These are phyloP conservation scores for Bipolaris oryzae DNA, from an alignment of 2,329 filamentous ascomycete species.

Conservation along the genomic window DNA sequence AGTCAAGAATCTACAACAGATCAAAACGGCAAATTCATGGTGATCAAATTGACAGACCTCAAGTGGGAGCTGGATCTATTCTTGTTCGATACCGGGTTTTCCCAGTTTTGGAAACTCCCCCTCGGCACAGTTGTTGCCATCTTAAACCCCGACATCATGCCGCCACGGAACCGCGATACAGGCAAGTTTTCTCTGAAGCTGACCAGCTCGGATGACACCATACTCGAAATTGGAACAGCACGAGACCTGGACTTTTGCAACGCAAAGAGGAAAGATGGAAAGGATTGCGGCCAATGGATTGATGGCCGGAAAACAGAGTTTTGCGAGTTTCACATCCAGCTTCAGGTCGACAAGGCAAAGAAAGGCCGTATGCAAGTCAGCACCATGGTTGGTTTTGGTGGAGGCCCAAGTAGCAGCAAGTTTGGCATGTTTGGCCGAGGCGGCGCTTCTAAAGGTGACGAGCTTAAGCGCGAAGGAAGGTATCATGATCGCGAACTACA, in stretches of 20 bases:
- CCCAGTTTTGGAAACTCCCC: slow-evolving; percentile 91
- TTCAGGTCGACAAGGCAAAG: slow-evolving; percentile 74
- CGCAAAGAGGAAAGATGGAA: slow-evolving; percentile 81
- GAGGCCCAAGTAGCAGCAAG: slow-evolving; percentile 36
- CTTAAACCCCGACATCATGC: slow-evolving; percentile 89
- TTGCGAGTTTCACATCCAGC: slow-evolving; percentile 91
- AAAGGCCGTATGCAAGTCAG: slow-evolving; percentile 80
- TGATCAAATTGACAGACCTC: slow-evolving; percentile 83
- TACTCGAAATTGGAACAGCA: slow-evolving; percentile 85
- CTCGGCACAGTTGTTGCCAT: slow-evolving; percentile 91
- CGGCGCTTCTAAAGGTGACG: slow-evolving; percentile 32
- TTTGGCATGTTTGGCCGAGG: slow-evolving; percentile 42
- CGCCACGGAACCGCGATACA: slow-evolving; percentile 78
- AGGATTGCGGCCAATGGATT: slow-evolving; percentile 81
- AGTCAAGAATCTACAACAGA: slow-evolving; percentile 59
- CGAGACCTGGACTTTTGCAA: slow-evolving; percentile 90
- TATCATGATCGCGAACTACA: slow-evolving; percentile 65
- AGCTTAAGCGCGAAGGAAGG: slow-evolving; percentile 43
- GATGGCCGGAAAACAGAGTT: slow-evolving; percentile 86
- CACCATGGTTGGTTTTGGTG: slow-evolving; percentile 62
- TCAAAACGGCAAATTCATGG: slow-evolving; percentile 84
- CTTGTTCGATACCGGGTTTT: slow-evolving; percentile 88
- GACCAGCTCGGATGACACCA: slow-evolving; percentile 82
- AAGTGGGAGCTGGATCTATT: slow-evolving; percentile 91
- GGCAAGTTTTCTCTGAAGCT: slow-evolving; percentile 86